Base-by-base conservation (phyloP, 257 asterid genomes). In the Nicotiana otophora region DNA sequence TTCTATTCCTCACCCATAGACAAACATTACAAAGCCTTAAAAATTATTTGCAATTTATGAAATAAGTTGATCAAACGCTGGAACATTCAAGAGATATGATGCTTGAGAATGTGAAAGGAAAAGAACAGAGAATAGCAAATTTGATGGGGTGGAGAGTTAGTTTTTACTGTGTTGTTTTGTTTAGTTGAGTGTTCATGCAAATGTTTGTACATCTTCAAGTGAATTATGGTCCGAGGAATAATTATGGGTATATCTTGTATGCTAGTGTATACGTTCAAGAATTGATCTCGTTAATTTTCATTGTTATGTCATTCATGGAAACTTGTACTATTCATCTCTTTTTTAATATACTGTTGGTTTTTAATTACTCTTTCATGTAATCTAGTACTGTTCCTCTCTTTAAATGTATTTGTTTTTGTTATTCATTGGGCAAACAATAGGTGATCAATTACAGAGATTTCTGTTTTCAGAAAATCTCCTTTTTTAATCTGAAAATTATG, bases 1-100 rank as follows among this genome's bases (percentile, higher is more conserved):
- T 11, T 30, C 74, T 48, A 57, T 84, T 62, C 87, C 85, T 63
- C 84, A 81, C 14, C 78, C 83, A 30, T 66, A 81, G 46, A 75
- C 46, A 36, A 75, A 51, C 46, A 75, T 75, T 75, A 14, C 16
- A 51, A 39, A 46, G 5, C 80, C 62, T 8, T 48, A 42, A 74
- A 51, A 15, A 48, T 72, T 72, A 72, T 48, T 74, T 74, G 80
- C 46, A 14, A 48, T 74, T 48, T 26, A 74, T 48, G 20, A 54
- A 75, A 75, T 75, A 75, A 75, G 30, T 42, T 42, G 51, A 26
- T 51, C 46, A 7, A 75, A 7, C 26, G 16, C 26, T 33, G 26
- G 5, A 68, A 34, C 28, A 68, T 68, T 68, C 76, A 51, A 75
- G 80, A 28, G 26, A 51, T 74, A 51, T 26, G 23, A 23, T 46